A percentile compares a stretch with the other conserved stretches of the same genome.
phyloP scores from a whole-genome alignment of 2,329 filamentous ascomycete species.

The Penicillium sp. region DNA sequence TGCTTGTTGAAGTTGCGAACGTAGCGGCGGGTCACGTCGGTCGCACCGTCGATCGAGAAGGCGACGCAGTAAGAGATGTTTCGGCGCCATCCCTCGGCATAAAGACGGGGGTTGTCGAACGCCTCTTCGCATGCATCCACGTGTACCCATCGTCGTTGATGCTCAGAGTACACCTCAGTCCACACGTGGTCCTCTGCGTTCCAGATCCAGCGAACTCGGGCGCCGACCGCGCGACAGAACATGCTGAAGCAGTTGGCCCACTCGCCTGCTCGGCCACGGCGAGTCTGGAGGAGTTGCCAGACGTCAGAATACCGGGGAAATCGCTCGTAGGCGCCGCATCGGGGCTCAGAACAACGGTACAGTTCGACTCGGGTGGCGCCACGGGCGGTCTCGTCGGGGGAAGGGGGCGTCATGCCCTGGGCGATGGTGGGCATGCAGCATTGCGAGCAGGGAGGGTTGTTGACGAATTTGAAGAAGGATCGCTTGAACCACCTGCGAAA shows the following conservation, averaged over 20 bases:
- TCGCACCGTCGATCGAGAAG: slow-evolving; percentile 85
- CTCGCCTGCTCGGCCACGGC: slow-evolving; percentile 85
- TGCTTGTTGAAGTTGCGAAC: slow-evolving; percentile 58
- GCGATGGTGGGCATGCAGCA: slow-evolving; percentile 84
- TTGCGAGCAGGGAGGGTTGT: slow-evolving; percentile 84
- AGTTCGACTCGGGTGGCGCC: slow-evolving; percentile 87
- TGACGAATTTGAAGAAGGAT: slow-evolving; percentile 94
- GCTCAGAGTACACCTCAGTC: slow-evolving; percentile 96
- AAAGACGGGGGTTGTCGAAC: slow-evolving; percentile 92
- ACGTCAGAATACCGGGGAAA: slow-evolving; percentile 96
- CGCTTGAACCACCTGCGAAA: slow-evolving; percentile 84
- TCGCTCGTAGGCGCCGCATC: slow-evolving; percentile 79
- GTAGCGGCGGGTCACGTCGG: slow-evolving; percentile 70
- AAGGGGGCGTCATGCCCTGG: slow-evolving; percentile 80
- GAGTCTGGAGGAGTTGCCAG: slow-evolving; percentile 85
- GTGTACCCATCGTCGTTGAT: slow-evolving; percentile 93
- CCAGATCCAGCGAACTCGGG: slow-evolving; percentile 95
- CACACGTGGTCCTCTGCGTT: slow-evolving; percentile 97
- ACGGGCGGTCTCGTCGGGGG: slow-evolving; percentile 85
- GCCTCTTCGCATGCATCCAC: slow-evolving; percentile 93
- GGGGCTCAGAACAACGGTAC: slow-evolving; percentile 79
- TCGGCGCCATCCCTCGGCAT: slow-evolving; percentile 93
- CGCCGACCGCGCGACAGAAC: slow-evolving; percentile 91
- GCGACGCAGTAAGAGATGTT: slow-evolving; percentile 97
- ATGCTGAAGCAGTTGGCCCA: slow-evolving; percentile 99